A percentile compares a stretch with the other conserved stretches of the same genome.
phyloP scores from a whole-genome alignment of 192 early-diverging fungal species.

The Phlyctochytrium arcticum region DNA sequence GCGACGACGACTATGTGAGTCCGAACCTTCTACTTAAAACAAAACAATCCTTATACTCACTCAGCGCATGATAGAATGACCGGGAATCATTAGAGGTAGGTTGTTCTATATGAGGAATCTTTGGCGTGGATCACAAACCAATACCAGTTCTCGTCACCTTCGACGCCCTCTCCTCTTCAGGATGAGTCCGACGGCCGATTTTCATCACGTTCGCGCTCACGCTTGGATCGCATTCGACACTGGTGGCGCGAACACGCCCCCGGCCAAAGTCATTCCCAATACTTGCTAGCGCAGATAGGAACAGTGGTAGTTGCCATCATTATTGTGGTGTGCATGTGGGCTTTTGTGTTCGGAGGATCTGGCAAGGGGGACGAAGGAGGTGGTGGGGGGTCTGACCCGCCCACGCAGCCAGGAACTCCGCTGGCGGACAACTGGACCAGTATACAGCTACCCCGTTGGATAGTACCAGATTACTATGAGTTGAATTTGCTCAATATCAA shows the following conservation, averaged over 20 bases:
- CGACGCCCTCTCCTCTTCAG: too few species aligned
- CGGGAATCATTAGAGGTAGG: too few species aligned
- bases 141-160: too few species aligned
- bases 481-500: neutral
- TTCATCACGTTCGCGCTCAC: too few species aligned
- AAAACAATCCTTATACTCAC: too few species aligned
- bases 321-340: neutral
- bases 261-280: too few species aligned
- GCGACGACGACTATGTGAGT: too few species aligned
- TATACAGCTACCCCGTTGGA: slow-evolving; percentile 7
- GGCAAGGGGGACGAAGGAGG: neutral
- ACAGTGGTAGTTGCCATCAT: neutral
- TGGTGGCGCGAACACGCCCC: neutral
- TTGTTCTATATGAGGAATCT: too few species aligned
- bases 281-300: neutral
- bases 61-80: too few species aligned
- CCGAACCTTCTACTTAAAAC: too few species aligned
- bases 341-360: neutral
- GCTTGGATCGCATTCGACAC: neutral
- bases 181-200: too few species aligned
- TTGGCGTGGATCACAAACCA: too few species aligned
- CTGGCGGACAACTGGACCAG: neutral
- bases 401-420: neutral
- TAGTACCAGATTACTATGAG: slow-evolving; percentile 13
- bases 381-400: neutral